Evolutionary conservation across 768 basidiomycete genomes (phyloP).

Genomic region (Tulasnella sp.): DNA sequence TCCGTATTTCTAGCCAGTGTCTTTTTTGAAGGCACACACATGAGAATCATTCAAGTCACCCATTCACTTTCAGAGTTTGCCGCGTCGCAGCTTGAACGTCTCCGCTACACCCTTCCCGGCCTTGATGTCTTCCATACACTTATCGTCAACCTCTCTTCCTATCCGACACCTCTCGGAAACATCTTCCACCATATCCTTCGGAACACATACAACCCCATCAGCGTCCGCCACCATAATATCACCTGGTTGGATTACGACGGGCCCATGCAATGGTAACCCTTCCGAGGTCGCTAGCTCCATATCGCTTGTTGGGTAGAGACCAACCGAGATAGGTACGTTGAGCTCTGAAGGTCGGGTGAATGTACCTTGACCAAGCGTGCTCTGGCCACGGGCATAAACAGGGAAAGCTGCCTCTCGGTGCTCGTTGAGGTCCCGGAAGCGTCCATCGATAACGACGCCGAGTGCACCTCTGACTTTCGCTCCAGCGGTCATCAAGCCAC

Average conservation of each 20-base stretch:
- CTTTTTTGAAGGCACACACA: too few species aligned
- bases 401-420: conserved; percentile 59
- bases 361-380: conserved; percentile 75
- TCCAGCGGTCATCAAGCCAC: conserved; percentile 78
- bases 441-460: conserved; percentile 66
- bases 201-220: conserved; percentile 81
- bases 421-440: conserved; percentile 76
- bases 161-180: conserved; percentile 49
- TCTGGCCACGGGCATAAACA: conserved; percentile 70
- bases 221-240: conserved; percentile 81
- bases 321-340: conserved; percentile 46
- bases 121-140: conserved; percentile 62
- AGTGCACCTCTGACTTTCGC: conserved; percentile 57
- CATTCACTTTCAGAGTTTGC: conserved; percentile 25
- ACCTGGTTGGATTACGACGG: conserved; percentile 48
- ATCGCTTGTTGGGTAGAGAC: conserved; percentile 29
- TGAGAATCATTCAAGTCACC: too few species aligned
- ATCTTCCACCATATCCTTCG: conserved; percentile 38
- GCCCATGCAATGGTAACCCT: conserved; percentile 32
- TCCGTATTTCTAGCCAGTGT: too few species aligned
- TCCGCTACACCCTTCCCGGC: conserved; percentile 62
- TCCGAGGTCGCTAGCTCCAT: conserved; percentile 26
- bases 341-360: conserved; percentile 73
- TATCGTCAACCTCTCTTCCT: conserved; percentile 53
- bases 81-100: conserved; percentile 69